Base-by-base conservation (phyloP, 768 basidiomycete genomes). In the Hericium rajendrae region DNA sequence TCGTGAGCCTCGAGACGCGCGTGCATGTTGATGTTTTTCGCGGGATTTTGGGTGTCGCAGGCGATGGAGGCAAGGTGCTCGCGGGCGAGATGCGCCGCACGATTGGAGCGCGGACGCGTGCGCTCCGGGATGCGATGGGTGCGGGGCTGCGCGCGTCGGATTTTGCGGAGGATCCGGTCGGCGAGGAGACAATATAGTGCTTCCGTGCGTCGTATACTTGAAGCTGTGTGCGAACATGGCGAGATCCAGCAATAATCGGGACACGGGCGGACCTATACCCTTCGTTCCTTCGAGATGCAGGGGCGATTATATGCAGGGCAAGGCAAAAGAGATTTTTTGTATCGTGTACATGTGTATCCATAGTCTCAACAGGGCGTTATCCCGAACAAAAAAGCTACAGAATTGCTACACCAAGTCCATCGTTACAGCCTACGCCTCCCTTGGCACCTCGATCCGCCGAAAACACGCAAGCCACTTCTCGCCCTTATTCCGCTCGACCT, bases 401-500 rank as follows among this genome's bases (percentile, higher is more conserved):
- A 8, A 46, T 46, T 52, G 20, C 55, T 49, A 22, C 22, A 22
- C 22, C 2, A n/a, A n/a, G n/a, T n/a, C n/a, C 2, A 22, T 22
- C 22, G 22, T 2, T 22, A 22, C 22, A 22, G n/a, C 10, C 18
- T 18, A 49, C n/a, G 18, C 51, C n/a, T 56, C 58, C 53, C 51
- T 52, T 26, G 55, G 22, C 22, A 46, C 39, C 32, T 69, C 67
- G 53, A 86, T 78, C 63, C 93, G 78, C 66, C 81, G 78, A 71
- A 93, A 98, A 69, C 93, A 95, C 5, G 90, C 91, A 37, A 95
- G 78, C 86, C 87, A 94, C 70, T 97, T 98, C 49, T 88, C 79
- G 24, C 94, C 94, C 18, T 78, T 76, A 67, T 97, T 97, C 68
- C 95, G 76, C 69, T 91, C 90, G 0, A 98, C 97, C 70, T 99